These are phyloP conservation scores for Rhizopogon salebrosus DNA, from an alignment of 768 basidiomycete genomes.

Conservation along the genomic window DNA sequence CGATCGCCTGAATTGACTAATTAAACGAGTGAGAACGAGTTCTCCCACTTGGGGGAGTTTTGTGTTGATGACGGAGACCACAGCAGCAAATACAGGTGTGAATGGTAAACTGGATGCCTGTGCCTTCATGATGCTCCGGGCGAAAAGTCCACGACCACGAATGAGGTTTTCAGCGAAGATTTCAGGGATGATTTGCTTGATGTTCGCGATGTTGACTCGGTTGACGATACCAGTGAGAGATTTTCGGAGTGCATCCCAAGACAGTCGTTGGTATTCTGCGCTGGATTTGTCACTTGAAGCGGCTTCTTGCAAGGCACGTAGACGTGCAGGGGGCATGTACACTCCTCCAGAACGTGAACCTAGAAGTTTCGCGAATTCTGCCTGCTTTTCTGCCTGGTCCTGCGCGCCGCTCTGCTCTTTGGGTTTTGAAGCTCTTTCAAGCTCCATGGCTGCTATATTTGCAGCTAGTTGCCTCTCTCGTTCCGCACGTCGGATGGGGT, in stretches of 20 bases:
- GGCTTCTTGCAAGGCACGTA: slow-evolving; percentile 78
- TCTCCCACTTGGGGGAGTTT: slow-evolving; percentile 97
- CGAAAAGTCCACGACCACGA: slow-evolving; percentile 87
- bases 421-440: slow-evolving; percentile 55
- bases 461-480: slow-evolving; percentile 78
- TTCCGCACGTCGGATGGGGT: slow-evolving; percentile 70
- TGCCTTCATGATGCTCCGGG: slow-evolving; percentile 95
- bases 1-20: slow-evolving; percentile 91
- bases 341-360: slow-evolving; percentile 86
- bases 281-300: slow-evolving; percentile 79
- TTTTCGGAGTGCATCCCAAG: slow-evolving; percentile 97
- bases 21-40: slow-evolving; percentile 78
- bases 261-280: slow-evolving; percentile 87
- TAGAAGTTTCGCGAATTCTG: slow-evolving; percentile 86
- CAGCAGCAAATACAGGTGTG: slow-evolving; percentile 92
- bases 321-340: slow-evolving; percentile 92
- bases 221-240: slow-evolving; percentile 99
- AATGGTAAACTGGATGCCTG: slow-evolving; percentile 96
- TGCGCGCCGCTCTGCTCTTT: slow-evolving; percentile 40
- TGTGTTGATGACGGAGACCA: slow-evolving; percentile 93
- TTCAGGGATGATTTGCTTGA: slow-evolving; percentile 90
- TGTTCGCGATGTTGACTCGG: slow-evolving; percentile 94
- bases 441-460: slow-evolving; percentile 61
- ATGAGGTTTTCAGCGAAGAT: slow-evolving; percentile 92
- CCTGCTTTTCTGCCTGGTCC: slow-evolving; percentile 59